Conservation (phyloP, 306 rosid genomes). For the Cucurbita argyrosperma region DNA sequence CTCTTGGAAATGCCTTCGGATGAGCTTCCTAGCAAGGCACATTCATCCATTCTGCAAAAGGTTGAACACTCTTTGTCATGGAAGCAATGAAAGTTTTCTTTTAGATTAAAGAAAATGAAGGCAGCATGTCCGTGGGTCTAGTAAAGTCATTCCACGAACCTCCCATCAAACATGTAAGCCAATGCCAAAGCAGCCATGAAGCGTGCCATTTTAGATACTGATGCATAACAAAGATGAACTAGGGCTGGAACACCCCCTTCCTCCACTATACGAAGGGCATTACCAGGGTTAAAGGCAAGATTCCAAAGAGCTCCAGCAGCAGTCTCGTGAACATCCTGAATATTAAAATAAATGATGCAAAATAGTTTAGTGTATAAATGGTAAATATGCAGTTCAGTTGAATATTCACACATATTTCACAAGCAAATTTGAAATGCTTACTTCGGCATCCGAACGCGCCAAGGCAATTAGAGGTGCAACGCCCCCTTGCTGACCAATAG, state of each 20-base stretch:
- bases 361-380: neutral
- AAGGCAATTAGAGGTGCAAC: constrained; percentile 94
- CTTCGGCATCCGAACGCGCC: constrained; percentile 87
- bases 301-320: constrained; percentile 99
- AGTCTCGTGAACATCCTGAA: constrained; percentile 98
- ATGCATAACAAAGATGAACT: constrained; percentile 85
- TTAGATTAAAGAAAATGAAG: neutral
- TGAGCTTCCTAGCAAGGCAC: constrained; percentile 48
- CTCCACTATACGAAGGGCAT: constrained; percentile 92
- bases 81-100: neutral
- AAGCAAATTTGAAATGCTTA: constrained; percentile 20
- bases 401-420: neutral
- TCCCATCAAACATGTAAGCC: constrained; percentile 99
- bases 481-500: constrained; percentile 98
- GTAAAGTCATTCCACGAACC: constrained; percentile 29
- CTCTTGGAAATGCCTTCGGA: constrained; percentile 75
- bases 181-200: constrained; percentile 98
- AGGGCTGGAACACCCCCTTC: constrained; percentile 97
- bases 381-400: neutral
- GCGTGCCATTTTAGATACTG: constrained; percentile 96
- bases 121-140: neutral
- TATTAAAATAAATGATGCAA: constrained; percentile 12
- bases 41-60: constrained; percentile 92
- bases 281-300: constrained; percentile 95
- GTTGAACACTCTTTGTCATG: neutral